Evolutionary conservation across 768 basidiomycete species (phyloP), one percentile per base, ranked within the genome.

Genomic region (Podaxis sp.): DNA sequence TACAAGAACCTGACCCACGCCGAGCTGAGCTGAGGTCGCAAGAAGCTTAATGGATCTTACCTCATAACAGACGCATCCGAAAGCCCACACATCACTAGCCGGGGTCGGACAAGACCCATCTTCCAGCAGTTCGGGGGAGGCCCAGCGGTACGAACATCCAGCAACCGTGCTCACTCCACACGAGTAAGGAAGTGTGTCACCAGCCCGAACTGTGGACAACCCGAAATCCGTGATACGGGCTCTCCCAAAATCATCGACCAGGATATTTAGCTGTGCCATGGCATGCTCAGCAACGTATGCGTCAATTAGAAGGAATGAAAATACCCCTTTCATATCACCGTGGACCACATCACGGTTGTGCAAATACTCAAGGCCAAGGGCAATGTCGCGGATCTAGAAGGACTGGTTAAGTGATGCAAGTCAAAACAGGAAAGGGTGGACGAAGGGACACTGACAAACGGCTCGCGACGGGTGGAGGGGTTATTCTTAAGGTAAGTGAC

Each of bases 401-500:
- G 13, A 41, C 12, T 0, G 13, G 8, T 15, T 41, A 2, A 15
- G 12, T 17, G n/a, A 12, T 12, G 11, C 13, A 12, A 12, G 40
- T 12, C 24, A 24, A 24, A 24, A 24, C 24, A 2, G 13, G 13
- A 41, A 17, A 13, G 40, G 13, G 4, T 1, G 8, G 13, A 41
- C n/a, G 8, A 15, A 41, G 8, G 4, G 40, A n/a, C 11, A 41
- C 40, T 12, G 40, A 64, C 63, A 9, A 64, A 43, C 40, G 36
- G 59, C 0, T 29, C 12, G 3, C 64, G 47, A 41, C 5, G 38
- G 2, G n/a, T 25, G 8, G 2, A 24, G 2, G 62, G 63, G 55
- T 66, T 55, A 0, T 49, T 1, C 7, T 41, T 37, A 11, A 66
- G 29, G 37, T 61, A 66, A n/a, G n/a, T 12, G 9, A 19, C 50